Evolutionary conservation across 2,329 filamentous ascomycete genomes (phyloP).

Genomic region (Arachnomyces sp.): DNA sequence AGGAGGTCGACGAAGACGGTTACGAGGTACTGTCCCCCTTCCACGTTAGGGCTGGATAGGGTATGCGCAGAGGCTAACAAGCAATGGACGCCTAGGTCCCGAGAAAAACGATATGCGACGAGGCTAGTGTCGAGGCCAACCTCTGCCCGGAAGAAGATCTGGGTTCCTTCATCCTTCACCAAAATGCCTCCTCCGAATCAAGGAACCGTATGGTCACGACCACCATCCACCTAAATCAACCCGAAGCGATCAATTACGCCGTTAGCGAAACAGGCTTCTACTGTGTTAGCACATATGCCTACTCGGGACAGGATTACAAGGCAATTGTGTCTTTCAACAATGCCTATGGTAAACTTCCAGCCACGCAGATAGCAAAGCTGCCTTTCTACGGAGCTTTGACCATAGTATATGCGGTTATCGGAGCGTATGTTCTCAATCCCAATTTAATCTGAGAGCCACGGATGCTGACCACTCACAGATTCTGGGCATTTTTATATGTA

Average conservation of each 20-base stretch:
- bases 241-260: conserved; percentile 64
- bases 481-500: conserved; percentile 93
- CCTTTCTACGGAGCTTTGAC: conserved; percentile 94
- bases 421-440: conserved; percentile 44
- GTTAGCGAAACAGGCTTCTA: conserved; percentile 93
- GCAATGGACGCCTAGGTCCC: conserved; percentile 29
- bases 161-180: conserved; percentile 73
- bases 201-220: conserved; percentile 66
- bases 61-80: conserved; percentile 10
- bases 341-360: conserved; percentile 89
- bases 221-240: conserved; percentile 71
- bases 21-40: conserved; percentile 37
- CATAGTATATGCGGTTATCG: conserved; percentile 83
- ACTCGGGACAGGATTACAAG: conserved; percentile 59
- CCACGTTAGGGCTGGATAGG: conserved; percentile 8
- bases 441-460: neutral
- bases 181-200: conserved; percentile 65
- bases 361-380: conserved; percentile 90
- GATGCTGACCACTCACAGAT: conserved; percentile 40
- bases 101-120: conserved; percentile 67
- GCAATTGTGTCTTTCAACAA: conserved; percentile 89
- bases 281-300: conserved; percentile 74
- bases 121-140: conserved; percentile 57
- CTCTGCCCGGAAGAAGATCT: conserved; percentile 70
- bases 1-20: conserved; percentile 30